Conservation (phyloP, 176 grass and related monocot genomes). For the Themeda triandra region DNA sequence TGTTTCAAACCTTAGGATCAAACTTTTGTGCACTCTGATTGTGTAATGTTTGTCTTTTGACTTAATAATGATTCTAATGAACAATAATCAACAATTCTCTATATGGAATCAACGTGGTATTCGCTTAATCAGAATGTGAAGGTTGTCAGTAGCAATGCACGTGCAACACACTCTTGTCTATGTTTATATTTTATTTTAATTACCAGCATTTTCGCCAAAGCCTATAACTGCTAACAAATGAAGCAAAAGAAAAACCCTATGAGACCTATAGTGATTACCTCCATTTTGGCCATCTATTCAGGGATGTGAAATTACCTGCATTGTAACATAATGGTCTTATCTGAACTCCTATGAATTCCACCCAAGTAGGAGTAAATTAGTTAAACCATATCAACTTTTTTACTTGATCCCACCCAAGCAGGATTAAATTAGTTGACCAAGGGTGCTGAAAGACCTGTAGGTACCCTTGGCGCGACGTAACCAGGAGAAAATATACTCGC, state of each 20-base stretch:
- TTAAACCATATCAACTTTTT: neutral
- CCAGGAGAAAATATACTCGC: slow-evolving; percentile 51
- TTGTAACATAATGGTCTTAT: neutral
- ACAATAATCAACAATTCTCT: neutral
- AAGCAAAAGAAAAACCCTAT: neutral
- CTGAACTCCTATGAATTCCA: neutral
- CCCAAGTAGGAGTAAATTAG: neutral
- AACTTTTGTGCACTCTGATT: neutral
- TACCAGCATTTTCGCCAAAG: neutral
- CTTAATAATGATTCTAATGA: neutral
- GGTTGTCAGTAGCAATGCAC: neutral
- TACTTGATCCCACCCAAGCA: neutral
- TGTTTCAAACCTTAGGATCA: neutral
- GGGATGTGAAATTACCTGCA: neutral
- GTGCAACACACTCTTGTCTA: neutral
- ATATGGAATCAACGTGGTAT: neutral
- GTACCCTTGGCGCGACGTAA: slow-evolving; percentile 59
- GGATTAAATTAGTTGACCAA: neutral
- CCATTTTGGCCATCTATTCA: neutral
- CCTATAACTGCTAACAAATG: neutral
- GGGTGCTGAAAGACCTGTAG: neutral
- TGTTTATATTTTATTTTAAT: neutral
- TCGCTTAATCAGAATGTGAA: neutral
- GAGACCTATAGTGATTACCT: neutral
- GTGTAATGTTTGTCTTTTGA: neutral